phyloP scores from a whole-genome alignment of 129 eudicot species.

The Artemisia argyi region DNA sequence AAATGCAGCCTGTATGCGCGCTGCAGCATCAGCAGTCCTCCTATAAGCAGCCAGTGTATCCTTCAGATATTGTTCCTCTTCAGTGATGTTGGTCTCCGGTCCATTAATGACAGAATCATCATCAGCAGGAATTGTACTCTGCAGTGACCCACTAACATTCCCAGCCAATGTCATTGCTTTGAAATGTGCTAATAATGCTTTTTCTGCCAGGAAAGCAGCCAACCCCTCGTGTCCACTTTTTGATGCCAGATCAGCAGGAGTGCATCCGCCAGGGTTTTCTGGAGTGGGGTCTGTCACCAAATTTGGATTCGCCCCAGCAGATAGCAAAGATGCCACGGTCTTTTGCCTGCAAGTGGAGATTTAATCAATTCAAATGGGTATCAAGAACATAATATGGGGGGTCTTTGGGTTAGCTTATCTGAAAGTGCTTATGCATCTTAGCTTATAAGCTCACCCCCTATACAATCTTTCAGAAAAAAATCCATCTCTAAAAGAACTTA shows the following conservation, averaged over 20 bases:
- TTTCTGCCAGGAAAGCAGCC: slow-evolving; percentile 94
- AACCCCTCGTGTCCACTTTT: slow-evolving; percentile 80
- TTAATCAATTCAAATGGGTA: slow-evolving; percentile 2
- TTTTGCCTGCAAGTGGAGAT: slow-evolving; percentile 60
- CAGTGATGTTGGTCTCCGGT: slow-evolving; percentile 34
- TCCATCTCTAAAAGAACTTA: too few relatives aligned
- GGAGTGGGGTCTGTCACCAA: slow-evolving; percentile 92
- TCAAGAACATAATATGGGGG: slow-evolving; percentile 1
- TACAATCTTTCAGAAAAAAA: too few relatives aligned
- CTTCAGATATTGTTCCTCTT: slow-evolving; percentile 75
- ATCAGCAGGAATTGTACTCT: slow-evolving; percentile 38
- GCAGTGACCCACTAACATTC: slow-evolving; percentile 79
- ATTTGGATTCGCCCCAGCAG: slow-evolving; percentile 95
- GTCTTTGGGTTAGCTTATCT: not conserved
- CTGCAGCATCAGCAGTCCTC: slow-evolving; percentile 98
- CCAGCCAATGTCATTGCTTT: slow-evolving; percentile 92
- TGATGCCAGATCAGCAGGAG: slow-evolving; percentile 91
- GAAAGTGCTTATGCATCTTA: not conserved
- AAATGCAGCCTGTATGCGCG: slow-evolving; percentile 93
- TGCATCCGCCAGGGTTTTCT: slow-evolving; percentile 77
- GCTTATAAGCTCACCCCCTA: too few relatives aligned
- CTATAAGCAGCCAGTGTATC: slow-evolving; percentile 92
- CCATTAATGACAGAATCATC: slow-evolving; percentile 36
- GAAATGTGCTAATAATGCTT: slow-evolving; percentile 81
- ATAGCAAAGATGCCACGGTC: slow-evolving; percentile 84